These are phyloP conservation scores for Cydonia oblonga DNA, from an alignment of 331 rosid genomes.

Conservation along the genomic window DNA sequence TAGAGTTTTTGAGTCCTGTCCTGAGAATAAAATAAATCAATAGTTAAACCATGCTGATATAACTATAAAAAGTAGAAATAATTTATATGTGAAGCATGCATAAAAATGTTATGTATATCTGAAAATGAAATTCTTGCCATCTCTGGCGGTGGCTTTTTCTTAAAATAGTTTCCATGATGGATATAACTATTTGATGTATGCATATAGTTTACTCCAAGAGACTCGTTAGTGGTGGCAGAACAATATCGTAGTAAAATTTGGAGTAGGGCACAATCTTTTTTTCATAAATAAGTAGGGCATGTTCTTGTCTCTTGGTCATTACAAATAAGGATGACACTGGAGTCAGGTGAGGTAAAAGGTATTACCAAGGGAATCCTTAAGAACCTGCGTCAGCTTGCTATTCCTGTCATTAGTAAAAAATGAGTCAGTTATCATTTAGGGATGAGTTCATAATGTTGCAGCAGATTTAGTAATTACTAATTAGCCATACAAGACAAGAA, in stretches of 20 bases:
- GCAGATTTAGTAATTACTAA: background rate
- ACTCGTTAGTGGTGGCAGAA: too few species aligned
- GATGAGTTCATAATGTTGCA: background rate
- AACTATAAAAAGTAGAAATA: background rate
- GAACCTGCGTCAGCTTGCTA: constrained; percentile 41
- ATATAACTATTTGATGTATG: background rate
- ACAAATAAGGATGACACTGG: background rate
- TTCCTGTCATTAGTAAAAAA: constrained; percentile 22
- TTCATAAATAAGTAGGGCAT: background rate
- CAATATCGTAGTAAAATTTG: background rate
- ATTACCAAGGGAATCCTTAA: constrained; percentile 34
- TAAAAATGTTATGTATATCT: background rate
- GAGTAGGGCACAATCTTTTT: background rate
- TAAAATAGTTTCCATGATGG: background rate
- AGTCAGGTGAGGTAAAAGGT: background rate
- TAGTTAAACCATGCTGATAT: background rate
- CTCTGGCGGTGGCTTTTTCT: background rate
- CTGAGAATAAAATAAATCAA: constrained; percentile 11
- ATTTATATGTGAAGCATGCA: background rate
- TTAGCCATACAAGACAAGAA: background rate
- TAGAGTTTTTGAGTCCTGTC: constrained; percentile 33
- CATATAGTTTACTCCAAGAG: background rate
- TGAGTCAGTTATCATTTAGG: background rate
- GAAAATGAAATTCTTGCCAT: background rate
- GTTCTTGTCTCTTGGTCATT: background rate